Base-by-base conservation (phyloP, 2,329 filamentous ascomycete species). In the Penicillium corylophilum region DNA sequence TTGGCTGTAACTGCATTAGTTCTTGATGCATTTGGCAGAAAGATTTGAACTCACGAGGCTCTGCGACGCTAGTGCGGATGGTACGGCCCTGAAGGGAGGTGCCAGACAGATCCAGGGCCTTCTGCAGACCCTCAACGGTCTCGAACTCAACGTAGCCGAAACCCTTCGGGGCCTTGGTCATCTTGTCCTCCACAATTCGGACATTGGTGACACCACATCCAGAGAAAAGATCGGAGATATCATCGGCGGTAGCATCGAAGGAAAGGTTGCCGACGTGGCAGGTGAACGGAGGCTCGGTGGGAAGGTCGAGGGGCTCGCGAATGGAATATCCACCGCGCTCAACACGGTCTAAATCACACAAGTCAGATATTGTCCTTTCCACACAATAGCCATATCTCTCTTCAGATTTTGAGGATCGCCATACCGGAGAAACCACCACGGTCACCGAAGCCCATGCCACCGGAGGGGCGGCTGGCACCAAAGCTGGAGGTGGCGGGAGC, bases 121-220 rank as follows among this genome's bases (percentile, higher is more conserved):
- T 88, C 79, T 95, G 95, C 67, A 99, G 79, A 53, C 93, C 93
- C 44, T 97, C 93, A 40, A 94, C 77, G 46, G 85, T 87, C 61
- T 81, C 85, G 67, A 99, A 99, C 74, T 99, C 94, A 60, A 95
- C 93, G 72, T 99, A 99, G 56, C 93, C 94, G 67, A 99, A 99
- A 44, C 94, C 94, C 80, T 99, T 99, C 60, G 94, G 94, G 68
- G 92, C 91, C 74, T 88, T 85, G 70, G 94, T 88, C 72, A 96
- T 82, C 70, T 93, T 94, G 75, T 99, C 95, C 78, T 96, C 93
- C 59, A 99, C 95, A 65, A 99, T 91, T 66, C 94, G 89, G 61
- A 99, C 90, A 70, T 85, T 96, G 61, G 88, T 88, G 64, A 96
- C 87, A 59, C 90, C 83, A 73, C 93, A 96, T 50, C 82, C 89